These are phyloP conservation scores for Nitzschia inconspicua DNA, from an alignment of 108 stramenopile genomes.

Conservation along the genomic window DNA sequence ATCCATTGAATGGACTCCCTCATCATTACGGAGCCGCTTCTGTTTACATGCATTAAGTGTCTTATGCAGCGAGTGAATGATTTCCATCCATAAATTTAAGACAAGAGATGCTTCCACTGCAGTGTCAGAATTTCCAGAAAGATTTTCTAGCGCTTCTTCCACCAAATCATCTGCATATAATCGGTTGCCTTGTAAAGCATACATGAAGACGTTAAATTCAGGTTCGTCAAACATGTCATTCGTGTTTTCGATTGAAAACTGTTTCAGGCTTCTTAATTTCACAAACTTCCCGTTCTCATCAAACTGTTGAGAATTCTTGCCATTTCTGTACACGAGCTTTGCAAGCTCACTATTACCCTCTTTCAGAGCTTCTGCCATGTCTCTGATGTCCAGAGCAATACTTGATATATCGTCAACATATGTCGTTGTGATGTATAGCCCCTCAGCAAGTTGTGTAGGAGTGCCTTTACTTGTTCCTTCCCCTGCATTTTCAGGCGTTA, in stretches of 20 bases:
- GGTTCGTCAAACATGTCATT: constrained; percentile 59
- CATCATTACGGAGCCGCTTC: constrained; percentile 33
- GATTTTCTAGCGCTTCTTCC: constrained; percentile 38
- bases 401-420: constrained; percentile 69
- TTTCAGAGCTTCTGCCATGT: constrained; percentile 55
- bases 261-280: constrained; percentile 40
- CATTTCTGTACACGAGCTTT: constrained; percentile 49
- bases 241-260: constrained; percentile 50
- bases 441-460: constrained; percentile 51
- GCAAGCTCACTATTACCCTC: constrained; percentile 42
- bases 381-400: constrained; percentile 63
- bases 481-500: not conserved
- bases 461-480: constrained; percentile 34
- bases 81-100: constrained; percentile 78
- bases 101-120: constrained; percentile 66
- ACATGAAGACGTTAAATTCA: constrained; percentile 58
- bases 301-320: constrained; percentile 66
- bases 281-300: constrained; percentile 54
- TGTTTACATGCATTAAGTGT: constrained; percentile 37
- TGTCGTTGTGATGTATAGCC: constrained; percentile 71
- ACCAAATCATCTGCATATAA: constrained; percentile 72
- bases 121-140: constrained; percentile 13
- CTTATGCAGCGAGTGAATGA: constrained; percentile 57
- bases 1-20: constrained; percentile 67
- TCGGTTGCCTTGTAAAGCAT: constrained; percentile 49